A percentile compares a stretch with the other conserved stretches of the same genome.
phyloP scores from a whole-genome alignment of 1,284 basidiomycete species.

The Chalciporus sp. region DNA sequence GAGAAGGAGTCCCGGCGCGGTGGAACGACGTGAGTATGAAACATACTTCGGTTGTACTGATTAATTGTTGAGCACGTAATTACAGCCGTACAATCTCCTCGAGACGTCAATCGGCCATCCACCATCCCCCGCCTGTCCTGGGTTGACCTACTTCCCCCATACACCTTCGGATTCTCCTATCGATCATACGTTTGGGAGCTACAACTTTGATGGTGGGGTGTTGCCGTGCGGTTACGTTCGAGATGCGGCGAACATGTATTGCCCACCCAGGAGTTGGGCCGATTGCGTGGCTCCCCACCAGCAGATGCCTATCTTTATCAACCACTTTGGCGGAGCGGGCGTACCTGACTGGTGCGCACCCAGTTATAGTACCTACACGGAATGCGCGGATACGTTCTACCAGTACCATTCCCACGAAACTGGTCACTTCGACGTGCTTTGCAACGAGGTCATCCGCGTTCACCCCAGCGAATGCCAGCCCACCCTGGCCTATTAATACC shows the following conservation, averaged over 20 bases:
- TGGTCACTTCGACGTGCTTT: conserved; percentile 15
- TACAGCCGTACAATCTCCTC: conserved; percentile 38
- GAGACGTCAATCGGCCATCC: conserved; percentile 34
- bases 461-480: conserved; percentile 24
- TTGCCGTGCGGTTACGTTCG: conserved; percentile 17
- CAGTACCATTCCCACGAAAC: conserved; percentile 9
- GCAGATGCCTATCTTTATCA: conserved; percentile 34
- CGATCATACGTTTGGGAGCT: conserved; percentile 24
- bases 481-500: conserved; percentile 23
- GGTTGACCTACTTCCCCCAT: conserved; percentile 26
- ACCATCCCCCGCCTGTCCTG: conserved; percentile 27
- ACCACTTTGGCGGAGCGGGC: conserved; percentile 24
- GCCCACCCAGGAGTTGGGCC: conserved; percentile 28
- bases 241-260: conserved; percentile 23
- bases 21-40: conserved; percentile 37
- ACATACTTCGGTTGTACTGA: conserved; percentile 14
- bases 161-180: conserved; percentile 29
- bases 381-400: conserved; percentile 10
- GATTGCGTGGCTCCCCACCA: conserved; percentile 22
- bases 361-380: conserved; percentile 11
- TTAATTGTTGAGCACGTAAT: conserved; percentile 20
- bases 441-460: conserved; percentile 17
- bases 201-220: conserved; percentile 23
- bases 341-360: conserved; percentile 30
- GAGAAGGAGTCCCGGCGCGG: conserved; percentile 34